These are phyloP conservation scores for Medicago arabica DNA, from an alignment of 306 rosid species.

Conservation along the genomic window DNA sequence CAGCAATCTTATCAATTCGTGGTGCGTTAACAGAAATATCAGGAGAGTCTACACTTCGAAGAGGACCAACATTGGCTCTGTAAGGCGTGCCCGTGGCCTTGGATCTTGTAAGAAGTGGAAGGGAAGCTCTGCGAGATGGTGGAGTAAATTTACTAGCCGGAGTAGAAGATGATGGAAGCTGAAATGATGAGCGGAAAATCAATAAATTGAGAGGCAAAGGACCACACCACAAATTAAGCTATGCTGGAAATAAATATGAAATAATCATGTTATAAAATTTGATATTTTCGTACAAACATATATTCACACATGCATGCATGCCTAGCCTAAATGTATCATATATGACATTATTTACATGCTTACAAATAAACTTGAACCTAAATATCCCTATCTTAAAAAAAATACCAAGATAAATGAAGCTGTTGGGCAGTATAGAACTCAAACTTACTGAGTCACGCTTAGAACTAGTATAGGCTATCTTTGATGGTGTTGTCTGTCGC, in stretches of 20 bases:
- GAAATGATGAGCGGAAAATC: constrained; percentile 39
- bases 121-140: constrained; percentile 76
- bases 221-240: constrained; percentile 2
- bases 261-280: constrained; percentile 4
- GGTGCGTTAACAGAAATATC: constrained; percentile 91
- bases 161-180: constrained; percentile 64
- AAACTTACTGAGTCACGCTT: constrained; percentile 64
- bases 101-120: constrained; percentile 66
- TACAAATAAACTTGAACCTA: background rate
- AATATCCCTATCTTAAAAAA: background rate
- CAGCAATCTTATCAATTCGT: constrained; percentile 90
- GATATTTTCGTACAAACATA: too few species aligned
- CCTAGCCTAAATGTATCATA: background rate
- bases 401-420: constrained; percentile 5
- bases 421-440: constrained; percentile 13
- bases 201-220: constrained; percentile 4
- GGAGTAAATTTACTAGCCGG: constrained; percentile 48
- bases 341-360: constrained; percentile 2
- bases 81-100: constrained; percentile 50
- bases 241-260: background rate
- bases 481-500: constrained; percentile 53
- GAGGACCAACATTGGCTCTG: constrained; percentile 54
- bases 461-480: constrained; percentile 42
- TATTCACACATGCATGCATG: background rate
- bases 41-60: constrained; percentile 67